Conservation (phyloP, 768 basidiomycete genomes). For the Suillus brevipes region DNA sequence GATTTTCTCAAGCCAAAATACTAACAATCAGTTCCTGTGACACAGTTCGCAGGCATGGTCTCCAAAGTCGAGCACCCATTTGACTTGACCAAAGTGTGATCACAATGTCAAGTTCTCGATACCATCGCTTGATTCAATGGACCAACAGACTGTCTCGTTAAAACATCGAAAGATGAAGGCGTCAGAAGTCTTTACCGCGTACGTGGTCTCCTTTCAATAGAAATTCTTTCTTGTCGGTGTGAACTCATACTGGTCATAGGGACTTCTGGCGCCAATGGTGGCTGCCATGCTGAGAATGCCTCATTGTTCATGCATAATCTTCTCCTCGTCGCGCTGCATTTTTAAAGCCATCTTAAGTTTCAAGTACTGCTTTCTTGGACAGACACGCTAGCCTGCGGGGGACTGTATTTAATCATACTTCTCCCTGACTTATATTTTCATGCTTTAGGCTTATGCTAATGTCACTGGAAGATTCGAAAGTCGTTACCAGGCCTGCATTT, state of each 20-base stretch:
- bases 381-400: neutral
- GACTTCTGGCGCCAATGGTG: conserved; percentile 85
- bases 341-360: conserved; percentile 6
- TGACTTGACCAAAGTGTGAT: conserved; percentile 90
- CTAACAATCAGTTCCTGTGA: neutral
- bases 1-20: neutral
- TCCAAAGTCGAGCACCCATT: conserved; percentile 93
- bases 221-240: neutral
- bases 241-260: conserved; percentile 44
- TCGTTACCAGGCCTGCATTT: conserved; percentile 38
- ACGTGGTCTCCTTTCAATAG: conserved; percentile 27
- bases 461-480: conserved; percentile 52
- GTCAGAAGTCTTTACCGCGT: conserved; percentile 86
- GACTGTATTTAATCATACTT: conserved; percentile 15
- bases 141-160: conserved; percentile 81
- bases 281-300: conserved; percentile 95
- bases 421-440: conserved; percentile 24
- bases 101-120: conserved; percentile 88
- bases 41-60: conserved; percentile 81
- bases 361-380: conserved; percentile 13
- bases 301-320: conserved; percentile 70
- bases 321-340: conserved; percentile 22
- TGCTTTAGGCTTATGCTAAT: conserved; percentile 43
- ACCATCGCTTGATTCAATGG: conserved; percentile 71
- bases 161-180: conserved; percentile 83